Percentiles rank a stretch among this genome's conserved stretches.
Evolutionary conservation across 2,329 filamentous ascomycete species (phyloP).

Genomic region (Pleomassaria siparia): DNA sequence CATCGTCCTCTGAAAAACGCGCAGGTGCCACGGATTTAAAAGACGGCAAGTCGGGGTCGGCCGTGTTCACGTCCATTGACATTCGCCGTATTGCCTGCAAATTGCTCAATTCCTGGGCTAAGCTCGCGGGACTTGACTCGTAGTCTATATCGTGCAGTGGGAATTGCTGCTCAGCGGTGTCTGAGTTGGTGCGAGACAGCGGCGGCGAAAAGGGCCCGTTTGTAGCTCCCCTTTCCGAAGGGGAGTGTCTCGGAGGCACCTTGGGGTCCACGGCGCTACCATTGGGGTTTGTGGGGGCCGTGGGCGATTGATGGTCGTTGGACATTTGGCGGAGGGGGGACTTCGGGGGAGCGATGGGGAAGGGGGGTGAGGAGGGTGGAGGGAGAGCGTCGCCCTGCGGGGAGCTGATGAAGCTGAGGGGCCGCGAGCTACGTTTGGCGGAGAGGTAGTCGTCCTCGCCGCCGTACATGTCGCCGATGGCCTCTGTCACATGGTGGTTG

Average conservation of each 20-base stretch:
- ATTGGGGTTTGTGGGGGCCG: conserved; percentile 20
- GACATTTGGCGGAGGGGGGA: conserved; percentile 44
- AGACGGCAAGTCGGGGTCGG: conserved; percentile 74
- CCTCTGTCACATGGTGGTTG: conserved; percentile 90
- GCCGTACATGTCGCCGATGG: conserved; percentile 88
- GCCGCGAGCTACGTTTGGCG: conserved; percentile 60
- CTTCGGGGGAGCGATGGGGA: conserved; percentile 40
- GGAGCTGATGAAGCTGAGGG: conserved; percentile 72
- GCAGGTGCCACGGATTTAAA: conserved; percentile 69
- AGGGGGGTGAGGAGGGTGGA: conserved; percentile 30
- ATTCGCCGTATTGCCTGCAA: conserved; percentile 85
- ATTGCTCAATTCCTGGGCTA: conserved; percentile 90
- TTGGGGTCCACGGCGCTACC: conserved; percentile 8
- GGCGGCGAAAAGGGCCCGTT: conserved; percentile 40
- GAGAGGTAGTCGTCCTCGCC: conserved; percentile 67
- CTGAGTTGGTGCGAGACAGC: conserved; percentile 40
- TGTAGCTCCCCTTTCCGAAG: conserved; percentile 16
- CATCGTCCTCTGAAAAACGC: conserved; percentile 72
- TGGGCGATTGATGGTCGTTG: conserved; percentile 25
- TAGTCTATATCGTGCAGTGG: conserved; percentile 84
- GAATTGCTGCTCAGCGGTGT: conserved; percentile 60
- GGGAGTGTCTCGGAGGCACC: conserved; percentile 14
- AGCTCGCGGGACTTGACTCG: conserved; percentile 84
- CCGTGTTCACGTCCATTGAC: conserved; percentile 84
- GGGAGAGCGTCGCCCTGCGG: conserved; percentile 55